phyloP scores from a whole-genome alignment of 768 basidiomycete species.

The Basidioascus undulatus region DNA sequence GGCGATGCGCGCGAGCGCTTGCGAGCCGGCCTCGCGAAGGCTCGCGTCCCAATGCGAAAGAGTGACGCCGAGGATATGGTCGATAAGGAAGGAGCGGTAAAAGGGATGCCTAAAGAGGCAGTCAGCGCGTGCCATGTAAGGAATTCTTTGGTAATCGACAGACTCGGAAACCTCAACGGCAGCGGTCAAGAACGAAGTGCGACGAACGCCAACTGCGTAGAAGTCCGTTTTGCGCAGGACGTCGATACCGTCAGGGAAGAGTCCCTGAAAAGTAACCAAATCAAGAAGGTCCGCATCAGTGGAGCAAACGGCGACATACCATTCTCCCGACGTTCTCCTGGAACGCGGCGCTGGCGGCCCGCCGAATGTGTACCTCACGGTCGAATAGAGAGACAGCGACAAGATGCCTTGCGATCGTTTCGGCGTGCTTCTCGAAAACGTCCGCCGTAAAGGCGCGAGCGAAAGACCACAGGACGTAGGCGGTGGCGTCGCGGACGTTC shows the following conservation, averaged over 20 bases:
- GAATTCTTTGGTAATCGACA: slow-evolving; percentile 3
- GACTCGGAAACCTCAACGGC: slow-evolving; percentile 71
- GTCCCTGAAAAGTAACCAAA: too few species aligned
- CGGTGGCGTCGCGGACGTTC: slow-evolving; percentile 77
- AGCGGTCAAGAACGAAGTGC: slow-evolving; percentile 60
- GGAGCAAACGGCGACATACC: slow-evolving; percentile 24
- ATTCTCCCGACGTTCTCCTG: slow-evolving; percentile 90
- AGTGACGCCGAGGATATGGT: slow-evolving; percentile 48
- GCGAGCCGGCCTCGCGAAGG: slow-evolving; percentile 54
- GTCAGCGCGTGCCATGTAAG: background rate
- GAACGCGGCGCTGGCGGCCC: slow-evolving; percentile 91
- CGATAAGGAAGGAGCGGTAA: slow-evolving; percentile 42
- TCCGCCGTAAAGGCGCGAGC: slow-evolving; percentile 47
- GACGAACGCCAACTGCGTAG: slow-evolving; percentile 65
- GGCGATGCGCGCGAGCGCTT: slow-evolving; percentile 46
- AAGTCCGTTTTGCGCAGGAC: slow-evolving; percentile 81
- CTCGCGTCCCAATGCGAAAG: slow-evolving; percentile 70
- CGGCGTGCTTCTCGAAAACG: slow-evolving; percentile 28
- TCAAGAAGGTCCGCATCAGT: too few species aligned
- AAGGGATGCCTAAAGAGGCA: slow-evolving; percentile 35
- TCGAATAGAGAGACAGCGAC: slow-evolving; percentile 68
- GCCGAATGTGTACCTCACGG: slow-evolving; percentile 75
- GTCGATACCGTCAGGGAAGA: slow-evolving; percentile 86
- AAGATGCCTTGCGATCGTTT: slow-evolving; percentile 40
- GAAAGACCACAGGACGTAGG: slow-evolving; percentile 86